Percentiles rank a stretch among this genome's conserved stretches.
phyloP scores from a whole-genome alignment of 371 early-diverging fungal species.

The Entomophthora muscae region DNA sequence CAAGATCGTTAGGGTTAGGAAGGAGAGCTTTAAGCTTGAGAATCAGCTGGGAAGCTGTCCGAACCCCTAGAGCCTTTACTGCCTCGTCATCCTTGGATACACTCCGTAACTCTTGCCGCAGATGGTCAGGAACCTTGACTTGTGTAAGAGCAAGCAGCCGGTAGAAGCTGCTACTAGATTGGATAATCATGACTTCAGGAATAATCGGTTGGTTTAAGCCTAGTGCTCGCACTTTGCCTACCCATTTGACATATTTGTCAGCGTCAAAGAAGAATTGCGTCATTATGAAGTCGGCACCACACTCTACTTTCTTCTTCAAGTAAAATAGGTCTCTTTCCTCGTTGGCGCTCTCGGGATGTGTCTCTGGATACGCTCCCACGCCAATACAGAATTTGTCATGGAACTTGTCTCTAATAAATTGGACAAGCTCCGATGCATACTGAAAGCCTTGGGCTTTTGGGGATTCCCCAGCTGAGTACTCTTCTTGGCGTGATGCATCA shows the following conservation, averaged over 20 bases:
- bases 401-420: constrained; percentile 65
- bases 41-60: constrained; percentile 52
- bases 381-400: constrained; percentile 90
- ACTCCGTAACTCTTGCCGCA: constrained; percentile 18
- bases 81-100: constrained; percentile 69
- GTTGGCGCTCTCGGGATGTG: constrained; percentile 51
- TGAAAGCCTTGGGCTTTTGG: constrained; percentile 34
- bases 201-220: constrained; percentile 77
- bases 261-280: constrained; percentile 86
- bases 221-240: constrained; percentile 15
- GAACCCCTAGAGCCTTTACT: constrained; percentile 81
- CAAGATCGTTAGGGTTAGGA: constrained; percentile 16
- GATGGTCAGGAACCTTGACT: constrained; percentile 49
- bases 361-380: constrained; percentile 90
- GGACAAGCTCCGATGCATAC: constrained; percentile 82
- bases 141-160: constrained; percentile 69
- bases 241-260: constrained; percentile 48
- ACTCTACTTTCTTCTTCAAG: constrained; percentile 71
- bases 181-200: constrained; percentile 90
- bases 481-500: constrained; percentile 10
- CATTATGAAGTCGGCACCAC: constrained; percentile 87
- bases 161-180: constrained; percentile 74
- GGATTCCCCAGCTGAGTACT: background rate
- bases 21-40: constrained; percentile 18
- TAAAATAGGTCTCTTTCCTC: constrained; percentile 32